A percentile compares a stretch with the other conserved stretches of the same genome.
Evolutionary conservation across 148 eudicot genomes (phyloP).

Genomic region (Vaccinium myrtillus): DNA sequence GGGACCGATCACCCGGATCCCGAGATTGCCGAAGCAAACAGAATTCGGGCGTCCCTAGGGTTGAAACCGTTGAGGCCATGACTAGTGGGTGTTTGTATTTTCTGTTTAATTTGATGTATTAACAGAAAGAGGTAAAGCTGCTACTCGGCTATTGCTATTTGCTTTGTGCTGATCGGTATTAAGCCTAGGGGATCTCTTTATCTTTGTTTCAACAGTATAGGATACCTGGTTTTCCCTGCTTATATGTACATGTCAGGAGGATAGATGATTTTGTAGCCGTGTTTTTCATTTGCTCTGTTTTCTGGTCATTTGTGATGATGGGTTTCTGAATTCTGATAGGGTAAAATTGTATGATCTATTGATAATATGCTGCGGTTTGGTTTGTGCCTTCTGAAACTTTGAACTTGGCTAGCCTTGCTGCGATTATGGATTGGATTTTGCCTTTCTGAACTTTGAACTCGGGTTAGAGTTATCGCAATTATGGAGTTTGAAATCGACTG

Average conservation of each 20-base stretch:
- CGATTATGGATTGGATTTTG: neutral
- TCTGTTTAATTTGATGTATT: neutral
- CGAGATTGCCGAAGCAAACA: conserved; percentile 86
- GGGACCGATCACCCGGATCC: conserved; percentile 97
- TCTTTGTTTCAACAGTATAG: neutral
- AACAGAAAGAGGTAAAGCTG: neutral
- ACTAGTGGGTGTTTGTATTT: neutral
- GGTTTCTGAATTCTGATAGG: neutral
- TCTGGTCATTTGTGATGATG: too few relatives aligned
- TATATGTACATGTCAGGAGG: neutral
- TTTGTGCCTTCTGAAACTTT: neutral
- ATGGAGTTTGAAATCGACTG: neutral
- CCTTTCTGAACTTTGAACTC: neutral
- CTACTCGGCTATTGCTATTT: neutral
- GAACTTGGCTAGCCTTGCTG: too few relatives aligned
- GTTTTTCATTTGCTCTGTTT: neutral
- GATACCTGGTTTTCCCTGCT: neutral
- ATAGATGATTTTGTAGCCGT: neutral
- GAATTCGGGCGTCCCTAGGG: conserved; percentile 67
- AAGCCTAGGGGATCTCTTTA: neutral
- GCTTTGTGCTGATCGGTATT: neutral
- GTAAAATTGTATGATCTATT: neutral
- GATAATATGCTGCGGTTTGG: neutral
- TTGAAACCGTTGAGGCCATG: conserved; percentile 61
- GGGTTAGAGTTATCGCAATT: neutral